A percentile compares a stretch with the other conserved stretches of the same genome.
Evolutionary conservation across 2,329 filamentous ascomycete species (phyloP).

Genomic region (Xylariaceae sp.): DNA sequence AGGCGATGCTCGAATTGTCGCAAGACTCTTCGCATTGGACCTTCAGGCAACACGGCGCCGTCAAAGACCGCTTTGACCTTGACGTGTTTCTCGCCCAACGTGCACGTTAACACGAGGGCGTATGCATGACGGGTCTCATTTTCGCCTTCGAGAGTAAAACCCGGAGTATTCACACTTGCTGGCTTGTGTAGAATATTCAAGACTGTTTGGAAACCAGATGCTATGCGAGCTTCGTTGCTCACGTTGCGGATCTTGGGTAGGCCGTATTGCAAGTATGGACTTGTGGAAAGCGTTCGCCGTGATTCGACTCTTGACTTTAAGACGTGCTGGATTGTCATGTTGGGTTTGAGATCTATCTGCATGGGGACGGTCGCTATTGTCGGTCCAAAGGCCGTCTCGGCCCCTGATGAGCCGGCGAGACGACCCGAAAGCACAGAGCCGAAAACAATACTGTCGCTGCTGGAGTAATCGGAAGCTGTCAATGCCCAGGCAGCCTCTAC

Average conservation of each 20-base stretch:
- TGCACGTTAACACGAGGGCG: no score
- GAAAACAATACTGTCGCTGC: constrained; percentile 13
- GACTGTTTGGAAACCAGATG: constrained; percentile 10
- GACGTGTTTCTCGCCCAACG: no score
- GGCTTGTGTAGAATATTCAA: constrained; percentile 7
- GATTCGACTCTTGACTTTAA: constrained; percentile 13
- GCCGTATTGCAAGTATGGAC: constrained; percentile 3
- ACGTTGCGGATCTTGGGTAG: no score
- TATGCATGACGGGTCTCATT: no score
- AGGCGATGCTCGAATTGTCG: no score
- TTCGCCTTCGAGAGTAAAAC: no score
- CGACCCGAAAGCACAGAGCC: constrained; percentile 5
- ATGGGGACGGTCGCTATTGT: constrained; percentile 13
- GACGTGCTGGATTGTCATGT: constrained; percentile 6
- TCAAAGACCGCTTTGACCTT: no score
- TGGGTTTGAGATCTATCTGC: constrained; percentile 13
- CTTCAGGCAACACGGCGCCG: no score
- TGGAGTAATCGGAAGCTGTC: constrained; percentile 9
- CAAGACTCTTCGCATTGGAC: no score
- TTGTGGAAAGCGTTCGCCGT: constrained; percentile 5
- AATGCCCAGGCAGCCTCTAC: constrained; percentile 18
- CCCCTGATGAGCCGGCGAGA: constrained; percentile 11
- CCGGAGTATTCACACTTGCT: no score
- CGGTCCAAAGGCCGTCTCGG: constrained; percentile 10
- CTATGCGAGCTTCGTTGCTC: background rate